These are phyloP conservation scores for Carpinus viminea DNA, from an alignment of 306 rosid species.

Conservation along the genomic window DNA sequence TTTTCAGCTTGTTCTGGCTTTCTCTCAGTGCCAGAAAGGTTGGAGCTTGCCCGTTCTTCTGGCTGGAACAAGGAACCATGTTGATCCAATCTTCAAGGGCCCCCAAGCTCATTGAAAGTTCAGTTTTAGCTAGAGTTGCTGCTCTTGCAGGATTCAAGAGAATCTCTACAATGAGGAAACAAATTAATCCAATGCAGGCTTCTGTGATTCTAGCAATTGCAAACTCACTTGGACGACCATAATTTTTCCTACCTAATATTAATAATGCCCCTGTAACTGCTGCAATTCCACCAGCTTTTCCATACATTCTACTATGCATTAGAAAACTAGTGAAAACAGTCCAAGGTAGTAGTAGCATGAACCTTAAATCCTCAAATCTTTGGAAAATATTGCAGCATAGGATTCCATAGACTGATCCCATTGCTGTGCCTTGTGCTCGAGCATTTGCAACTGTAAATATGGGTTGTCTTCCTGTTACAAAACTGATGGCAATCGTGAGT, in stretches of 20 bases:
- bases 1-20: slow-evolving; percentile 44
- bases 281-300: slow-evolving; percentile 77
- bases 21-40: slow-evolving; percentile 35
- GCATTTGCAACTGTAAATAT: slow-evolving; percentile 64
- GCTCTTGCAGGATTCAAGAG: slow-evolving; percentile 60
- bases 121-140: slow-evolving; percentile 57
- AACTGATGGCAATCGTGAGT: slow-evolving; percentile 62
- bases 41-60: slow-evolving; percentile 28
- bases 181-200: slow-evolving; percentile 69
- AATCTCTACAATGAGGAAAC: slow-evolving; percentile 53
- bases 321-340: slow-evolving; percentile 59
- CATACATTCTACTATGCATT: slow-evolving; percentile 72
- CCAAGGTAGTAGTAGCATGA: slow-evolving; percentile 70
- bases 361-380: slow-evolving; percentile 32
- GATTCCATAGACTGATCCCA: slow-evolving; percentile 77
- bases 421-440: slow-evolving; percentile 74
- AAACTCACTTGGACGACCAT: slow-evolving; percentile 59
- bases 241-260: slow-evolving; percentile 68
- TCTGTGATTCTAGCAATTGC: slow-evolving; percentile 65
- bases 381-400: slow-evolving; percentile 50
- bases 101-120: slow-evolving; percentile 52
- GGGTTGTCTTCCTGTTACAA: slow-evolving; percentile 57
- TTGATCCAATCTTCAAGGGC: slow-evolving; percentile 49
- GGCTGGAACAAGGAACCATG: slow-evolving; percentile 25
- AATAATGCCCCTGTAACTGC: slow-evolving; percentile 72